Percentiles rank a stretch among this genome's conserved stretches.
Evolutionary conservation across 371 early-diverging fungal genomes (phyloP).

Genomic region (Mucor piriformis): DNA sequence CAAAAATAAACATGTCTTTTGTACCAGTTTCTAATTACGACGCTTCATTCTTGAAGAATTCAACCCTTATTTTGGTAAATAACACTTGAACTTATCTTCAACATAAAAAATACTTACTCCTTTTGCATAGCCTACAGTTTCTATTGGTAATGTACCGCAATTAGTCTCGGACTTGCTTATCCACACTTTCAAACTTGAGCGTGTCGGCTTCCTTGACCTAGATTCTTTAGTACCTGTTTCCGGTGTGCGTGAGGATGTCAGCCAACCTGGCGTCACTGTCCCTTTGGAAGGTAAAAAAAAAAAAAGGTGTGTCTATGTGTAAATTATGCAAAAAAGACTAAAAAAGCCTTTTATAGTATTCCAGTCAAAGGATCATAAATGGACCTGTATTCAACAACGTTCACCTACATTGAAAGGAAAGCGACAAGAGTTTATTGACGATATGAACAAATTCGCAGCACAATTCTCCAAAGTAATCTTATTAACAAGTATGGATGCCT

Average conservation of each 20-base stretch:
- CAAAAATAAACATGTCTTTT: constrained; percentile 29
- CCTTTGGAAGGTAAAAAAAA: constrained; percentile 50
- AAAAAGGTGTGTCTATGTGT: neutral
- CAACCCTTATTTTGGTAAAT: constrained; percentile 50
- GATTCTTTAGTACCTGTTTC: constrained; percentile 61
- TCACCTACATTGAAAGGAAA: constrained; percentile 51
- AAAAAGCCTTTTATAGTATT: constrained; percentile 40
- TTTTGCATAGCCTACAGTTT: constrained; percentile 63
- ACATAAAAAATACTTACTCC: neutral
- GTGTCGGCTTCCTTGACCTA: constrained; percentile 69
- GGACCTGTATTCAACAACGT: constrained; percentile 65
- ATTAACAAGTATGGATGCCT: constrained; percentile 73
- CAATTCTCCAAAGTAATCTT: constrained; percentile 61
- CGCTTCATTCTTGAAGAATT: constrained; percentile 35
- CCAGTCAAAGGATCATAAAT: constrained; percentile 54
- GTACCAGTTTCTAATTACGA: constrained; percentile 47
- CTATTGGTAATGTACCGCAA: constrained; percentile 84
- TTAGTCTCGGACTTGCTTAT: constrained; percentile 71
- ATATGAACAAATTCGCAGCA: constrained; percentile 57
- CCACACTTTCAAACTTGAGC: constrained; percentile 62
- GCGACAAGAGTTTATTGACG: constrained; percentile 36
- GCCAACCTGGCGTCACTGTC: constrained; percentile 35
- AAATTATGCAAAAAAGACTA: neutral
- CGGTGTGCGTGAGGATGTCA: constrained; percentile 35
- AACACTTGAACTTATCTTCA: neutral